Conservation (phyloP, 176 grass and related monocot species). For the Ampelocalamus luodianensis region DNA sequence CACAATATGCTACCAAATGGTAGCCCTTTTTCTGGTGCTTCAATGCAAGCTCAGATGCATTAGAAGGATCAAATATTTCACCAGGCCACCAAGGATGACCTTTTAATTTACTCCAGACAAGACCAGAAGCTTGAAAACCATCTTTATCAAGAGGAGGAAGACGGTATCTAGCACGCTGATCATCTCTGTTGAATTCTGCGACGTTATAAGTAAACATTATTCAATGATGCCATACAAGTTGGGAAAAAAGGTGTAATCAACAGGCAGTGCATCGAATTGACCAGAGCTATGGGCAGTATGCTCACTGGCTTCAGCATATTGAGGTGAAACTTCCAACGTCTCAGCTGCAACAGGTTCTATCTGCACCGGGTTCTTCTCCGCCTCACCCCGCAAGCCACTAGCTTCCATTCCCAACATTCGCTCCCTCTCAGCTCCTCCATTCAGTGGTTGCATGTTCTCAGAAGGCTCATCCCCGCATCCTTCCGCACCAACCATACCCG, state of each 20-base stretch:
- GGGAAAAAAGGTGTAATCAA: not conserved
- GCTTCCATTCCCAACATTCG: not conserved
- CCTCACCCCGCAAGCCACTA: not conserved
- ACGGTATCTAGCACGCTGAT: slow-evolving; percentile 42
- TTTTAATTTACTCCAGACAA: slow-evolving; percentile 74
- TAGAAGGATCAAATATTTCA: slow-evolving; percentile 68
- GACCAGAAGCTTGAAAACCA: slow-evolving; percentile 53
- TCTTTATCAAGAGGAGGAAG: slow-evolving; percentile 37
- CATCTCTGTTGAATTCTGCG: not conserved
- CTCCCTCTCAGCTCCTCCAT: not conserved
- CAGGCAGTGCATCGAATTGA: not conserved
- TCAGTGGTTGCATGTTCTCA: not conserved
- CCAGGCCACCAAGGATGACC: slow-evolving; percentile 87
- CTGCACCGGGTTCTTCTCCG: not conserved
- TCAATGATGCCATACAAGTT: not conserved
- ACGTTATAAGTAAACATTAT: not conserved
- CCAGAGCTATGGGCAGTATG: not conserved
- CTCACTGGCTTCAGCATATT: slow-evolving; percentile 12
- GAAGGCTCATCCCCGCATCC: not conserved
- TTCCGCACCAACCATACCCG: not conserved
- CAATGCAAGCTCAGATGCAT: slow-evolving; percentile 70
- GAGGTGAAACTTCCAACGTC: not conserved
- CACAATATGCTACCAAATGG: slow-evolving; percentile 69
- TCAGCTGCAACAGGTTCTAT: not conserved
- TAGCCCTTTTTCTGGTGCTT: slow-evolving; percentile 53